Evolutionary conservation across 768 basidiomycete species (phyloP), one percentile per base, ranked within the genome.

Genomic region (Xerocomellus amylosporus): DNA sequence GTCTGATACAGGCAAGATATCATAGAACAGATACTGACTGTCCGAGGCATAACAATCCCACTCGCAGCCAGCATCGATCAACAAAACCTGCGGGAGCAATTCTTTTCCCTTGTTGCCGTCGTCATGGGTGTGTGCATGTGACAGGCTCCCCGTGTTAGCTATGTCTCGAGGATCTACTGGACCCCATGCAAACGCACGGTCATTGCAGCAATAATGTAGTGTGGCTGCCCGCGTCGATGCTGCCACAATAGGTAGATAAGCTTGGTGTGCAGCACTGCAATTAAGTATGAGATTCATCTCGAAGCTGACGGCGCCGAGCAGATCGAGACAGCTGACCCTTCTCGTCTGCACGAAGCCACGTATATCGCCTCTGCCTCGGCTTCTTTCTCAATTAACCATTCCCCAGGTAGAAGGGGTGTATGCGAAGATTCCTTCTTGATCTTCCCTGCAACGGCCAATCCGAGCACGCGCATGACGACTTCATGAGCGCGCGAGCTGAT

Each of bases 51-150:
- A 86, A 62, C 79, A 79, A 17, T 75, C 66, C 85, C 84, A 95
- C 73, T 98, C 96, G 64, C 94, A 95, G 0, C 95, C 94, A 1
- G 96, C 96, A 62, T 98, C 96, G 58, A 96, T 94, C 31, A 96
- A 80, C 5, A 96, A 77, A 8, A 96, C 88, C 67, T 90, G 85
- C 0, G 87, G 85, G 31, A 73, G 59, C 46, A 87, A 59, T 15
- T 77, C 67, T 47, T 74, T 77, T n/a, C 34, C 46, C 10, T 46
- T 38, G 9, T 6, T 12, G 13, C 26, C 13, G 9, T 46, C 31
- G 17, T n/a, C 56, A 34, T 48, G 50, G 9, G 71, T 59, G 13
- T 74, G 66, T 8, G 67, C 70, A 37, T 76, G 74, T 4, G 77
- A 72, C 31, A 88, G 70, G 0, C 72, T 71, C 36, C 76, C 75